Evolutionary conservation across 1,284 basidiomycete genomes (phyloP).

Genomic region (Fomitopsis betulina): DNA sequence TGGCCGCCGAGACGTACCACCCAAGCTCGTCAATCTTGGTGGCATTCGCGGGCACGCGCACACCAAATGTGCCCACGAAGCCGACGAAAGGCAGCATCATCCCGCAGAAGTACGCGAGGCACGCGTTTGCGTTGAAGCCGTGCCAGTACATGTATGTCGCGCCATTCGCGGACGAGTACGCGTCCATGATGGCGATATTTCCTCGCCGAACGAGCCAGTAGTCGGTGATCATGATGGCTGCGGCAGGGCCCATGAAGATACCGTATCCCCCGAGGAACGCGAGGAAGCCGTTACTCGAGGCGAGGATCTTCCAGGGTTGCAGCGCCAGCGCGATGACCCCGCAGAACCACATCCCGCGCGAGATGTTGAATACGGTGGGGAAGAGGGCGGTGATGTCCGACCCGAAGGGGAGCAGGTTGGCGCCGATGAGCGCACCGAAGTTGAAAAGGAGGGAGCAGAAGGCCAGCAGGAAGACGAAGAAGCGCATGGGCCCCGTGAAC

Average conservation of each 20-base stretch:
- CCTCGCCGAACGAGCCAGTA: slow-evolving; percentile 24
- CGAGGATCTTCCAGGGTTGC: slow-evolving; percentile 31
- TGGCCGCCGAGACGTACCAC: slow-evolving; percentile 16
- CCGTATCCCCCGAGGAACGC: slow-evolving; percentile 24
- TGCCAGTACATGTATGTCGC: slow-evolving; percentile 23
- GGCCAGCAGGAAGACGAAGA: slow-evolving; percentile 42
- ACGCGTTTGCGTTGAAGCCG: slow-evolving; percentile 24
- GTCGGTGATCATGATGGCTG: slow-evolving; percentile 25
- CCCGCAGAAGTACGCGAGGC: slow-evolving; percentile 20
- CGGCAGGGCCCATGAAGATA: slow-evolving; percentile 26
- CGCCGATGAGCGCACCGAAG: slow-evolving; percentile 40
- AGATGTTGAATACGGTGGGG: slow-evolving; percentile 38
- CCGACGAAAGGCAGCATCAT: slow-evolving; percentile 22
- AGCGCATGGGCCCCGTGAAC: slow-evolving; percentile 13
- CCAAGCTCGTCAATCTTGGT: slow-evolving; percentile 16
- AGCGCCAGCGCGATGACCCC: slow-evolving; percentile 38
- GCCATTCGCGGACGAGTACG: slow-evolving; percentile 17
- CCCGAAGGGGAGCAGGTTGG: slow-evolving; percentile 23
- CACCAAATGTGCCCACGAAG: slow-evolving; percentile 20
- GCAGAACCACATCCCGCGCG: slow-evolving; percentile 39
- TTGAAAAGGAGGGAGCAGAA: slow-evolving; percentile 39
- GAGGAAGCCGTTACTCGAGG: slow-evolving; percentile 22
- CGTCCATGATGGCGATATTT: slow-evolving; percentile 19
- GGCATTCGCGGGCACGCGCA: slow-evolving; percentile 14
- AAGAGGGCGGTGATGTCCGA: slow-evolving; percentile 33